phyloP scores from a whole-genome alignment of 139 green algal genomes.

The Chlorella ohadii region DNA sequence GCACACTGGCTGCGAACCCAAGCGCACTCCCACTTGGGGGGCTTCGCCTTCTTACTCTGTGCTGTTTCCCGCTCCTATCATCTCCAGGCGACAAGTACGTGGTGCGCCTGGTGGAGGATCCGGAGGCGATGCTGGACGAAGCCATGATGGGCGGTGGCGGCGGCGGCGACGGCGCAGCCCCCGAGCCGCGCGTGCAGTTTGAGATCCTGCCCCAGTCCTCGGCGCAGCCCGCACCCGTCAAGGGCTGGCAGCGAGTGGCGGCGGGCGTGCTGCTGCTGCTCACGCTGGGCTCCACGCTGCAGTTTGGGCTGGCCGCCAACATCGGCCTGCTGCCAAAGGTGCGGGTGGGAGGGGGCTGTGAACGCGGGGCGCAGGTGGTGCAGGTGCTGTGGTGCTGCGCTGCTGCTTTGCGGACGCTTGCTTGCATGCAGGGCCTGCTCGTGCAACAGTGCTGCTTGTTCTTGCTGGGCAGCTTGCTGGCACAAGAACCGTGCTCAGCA shows the following conservation, averaged over 20 bases:
- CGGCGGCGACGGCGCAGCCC: neutral
- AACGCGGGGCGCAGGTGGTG: constrained; percentile 49
- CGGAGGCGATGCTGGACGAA: constrained; percentile 49
- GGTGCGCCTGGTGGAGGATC: constrained; percentile 86
- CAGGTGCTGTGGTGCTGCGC: neutral
- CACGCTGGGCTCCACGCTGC: constrained; percentile 72
- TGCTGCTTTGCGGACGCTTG: neutral
- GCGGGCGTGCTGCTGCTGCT: constrained; percentile 74
- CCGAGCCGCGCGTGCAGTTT: constrained; percentile 64
- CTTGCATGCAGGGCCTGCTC: no score
- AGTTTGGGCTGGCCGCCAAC: constrained; percentile 83
- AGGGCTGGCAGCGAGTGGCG: constrained; percentile 71
- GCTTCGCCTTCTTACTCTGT: no score
- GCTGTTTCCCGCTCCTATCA: neutral
- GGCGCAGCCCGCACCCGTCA: constrained; percentile 57
- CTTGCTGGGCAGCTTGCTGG: no score
- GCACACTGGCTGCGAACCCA: no score
- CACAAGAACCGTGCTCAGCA: no score
- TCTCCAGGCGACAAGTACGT: constrained; percentile 78
- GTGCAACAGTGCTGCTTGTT: no score
- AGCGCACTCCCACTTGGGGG: no score
- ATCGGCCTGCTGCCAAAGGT: constrained; percentile 81
- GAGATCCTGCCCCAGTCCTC: constrained; percentile 76
- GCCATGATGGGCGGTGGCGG: constrained; percentile 36
- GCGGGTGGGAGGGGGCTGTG: no score